Percentiles rank a stretch among this genome's conserved stretches.
Evolutionary conservation across 495 filamentous ascomycete species (phyloP).

Genomic region (Penicillium ucsense): DNA sequence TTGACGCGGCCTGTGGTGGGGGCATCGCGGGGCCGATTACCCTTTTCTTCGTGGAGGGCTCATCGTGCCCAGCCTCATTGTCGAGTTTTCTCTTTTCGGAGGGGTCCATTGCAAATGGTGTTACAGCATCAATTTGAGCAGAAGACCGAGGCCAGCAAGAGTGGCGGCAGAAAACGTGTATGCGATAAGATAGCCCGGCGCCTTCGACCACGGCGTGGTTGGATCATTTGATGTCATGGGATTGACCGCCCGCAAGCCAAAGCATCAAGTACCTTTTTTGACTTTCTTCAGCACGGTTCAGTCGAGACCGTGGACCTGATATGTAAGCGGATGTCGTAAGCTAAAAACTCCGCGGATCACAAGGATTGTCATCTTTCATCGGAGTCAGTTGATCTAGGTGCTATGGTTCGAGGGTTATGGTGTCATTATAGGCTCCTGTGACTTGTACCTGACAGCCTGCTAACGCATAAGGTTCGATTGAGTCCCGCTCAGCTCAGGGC

Average conservation of each 20-base stretch:
- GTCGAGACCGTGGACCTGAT: too few species aligned
- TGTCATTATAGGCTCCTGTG: too few species aligned
- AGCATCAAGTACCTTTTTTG: neutral
- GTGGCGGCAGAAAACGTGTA: neutral
- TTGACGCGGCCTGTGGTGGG: constrained; percentile 4
- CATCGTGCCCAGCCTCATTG: neutral
- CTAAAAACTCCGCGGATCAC: too few species aligned
- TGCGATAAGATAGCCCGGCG: neutral
- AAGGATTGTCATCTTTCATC: neutral
- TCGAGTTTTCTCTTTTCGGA: constrained; percentile 12
- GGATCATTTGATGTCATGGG: neutral
- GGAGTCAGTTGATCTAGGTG: neutral
- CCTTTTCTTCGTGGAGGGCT: constrained; percentile 12
- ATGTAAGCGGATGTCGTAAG: too few species aligned
- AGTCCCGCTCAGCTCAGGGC: too few species aligned
- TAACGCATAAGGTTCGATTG: too few species aligned
- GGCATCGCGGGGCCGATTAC: constrained; percentile 28
- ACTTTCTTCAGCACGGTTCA: too few species aligned
- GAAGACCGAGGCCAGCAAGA: neutral
- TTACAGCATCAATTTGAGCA: neutral
- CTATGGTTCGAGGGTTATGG: too few species aligned
- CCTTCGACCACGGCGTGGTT: neutral
- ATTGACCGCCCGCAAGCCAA: neutral
- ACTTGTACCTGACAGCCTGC: too few species aligned
- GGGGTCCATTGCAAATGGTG: constrained; percentile 3